Evolutionary conservation across 2,329 filamentous ascomycete genomes (phyloP).

Genomic region (Fusarium sp.): DNA sequence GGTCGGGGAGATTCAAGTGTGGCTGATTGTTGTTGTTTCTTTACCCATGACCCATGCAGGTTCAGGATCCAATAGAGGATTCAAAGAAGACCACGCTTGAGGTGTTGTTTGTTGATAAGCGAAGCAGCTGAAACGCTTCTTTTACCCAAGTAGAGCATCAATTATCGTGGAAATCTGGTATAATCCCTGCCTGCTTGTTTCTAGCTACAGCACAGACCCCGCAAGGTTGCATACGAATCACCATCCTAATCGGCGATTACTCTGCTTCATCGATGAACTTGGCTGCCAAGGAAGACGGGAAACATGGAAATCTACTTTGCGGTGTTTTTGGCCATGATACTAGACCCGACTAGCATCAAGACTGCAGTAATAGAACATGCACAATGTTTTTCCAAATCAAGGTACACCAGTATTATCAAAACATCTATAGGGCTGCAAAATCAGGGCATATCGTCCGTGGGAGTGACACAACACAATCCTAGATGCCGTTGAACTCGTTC

Average conservation of each 20-base stretch:
- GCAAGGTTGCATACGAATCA: conserved; percentile 20
- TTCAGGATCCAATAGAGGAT: conserved; percentile 23
- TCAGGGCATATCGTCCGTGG: conserved; percentile 15
- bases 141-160: background rate
- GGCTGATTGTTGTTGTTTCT: conserved; percentile 17
- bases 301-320: conserved; percentile 26
- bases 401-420: conserved; percentile 8
- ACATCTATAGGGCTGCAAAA: conserved; percentile 38
- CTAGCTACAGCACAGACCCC: conserved; percentile 20
- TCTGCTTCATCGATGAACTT: conserved; percentile 21
- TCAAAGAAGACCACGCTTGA: conserved; percentile 9
- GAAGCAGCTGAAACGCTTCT: conserved; percentile 36
- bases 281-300: conserved; percentile 29
- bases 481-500: conserved; percentile 25
- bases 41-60: conserved; percentile 31
- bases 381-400: background rate
- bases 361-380: background rate
- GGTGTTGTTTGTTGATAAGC: conserved; percentile 13
- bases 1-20: conserved; percentile 28
- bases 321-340: conserved; percentile 23
- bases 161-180: background rate
- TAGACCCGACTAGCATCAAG: conserved; percentile 6
- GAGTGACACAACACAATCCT: background rate
- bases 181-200: conserved; percentile 6
- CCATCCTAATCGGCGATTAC: conserved; percentile 32